These are phyloP conservation scores for Craterostigma plantagineum DNA, from an alignment of 257 asterid species.

Conservation along the genomic window DNA sequence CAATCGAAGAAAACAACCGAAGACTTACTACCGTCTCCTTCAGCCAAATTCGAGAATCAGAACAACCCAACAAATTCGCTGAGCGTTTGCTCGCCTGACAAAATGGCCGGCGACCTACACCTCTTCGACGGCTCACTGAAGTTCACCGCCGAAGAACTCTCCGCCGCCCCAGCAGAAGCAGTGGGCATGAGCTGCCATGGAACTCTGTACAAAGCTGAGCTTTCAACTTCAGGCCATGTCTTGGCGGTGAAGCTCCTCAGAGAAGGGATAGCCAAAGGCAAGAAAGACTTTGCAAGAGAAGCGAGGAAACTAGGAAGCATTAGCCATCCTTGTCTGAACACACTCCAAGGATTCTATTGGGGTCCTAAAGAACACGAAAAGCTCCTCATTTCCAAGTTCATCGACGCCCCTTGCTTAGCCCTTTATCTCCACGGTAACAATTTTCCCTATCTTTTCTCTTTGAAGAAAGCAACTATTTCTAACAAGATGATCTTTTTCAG, in stretches of 20 bases:
- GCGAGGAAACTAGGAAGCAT: conserved; percentile 66
- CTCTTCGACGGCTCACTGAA: conserved; percentile 44
- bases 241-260: conserved; percentile 69
- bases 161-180: conserved; percentile 76
- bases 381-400: conserved; percentile 47
- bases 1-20: background rate
- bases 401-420: conserved; percentile 50
- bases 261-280: conserved; percentile 63
- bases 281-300: conserved; percentile 65
- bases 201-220: conserved; percentile 54
- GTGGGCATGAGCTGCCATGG: conserved; percentile 85
- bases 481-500: too few relatives aligned
- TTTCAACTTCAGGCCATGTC: conserved; percentile 29
- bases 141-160: conserved; percentile 57
- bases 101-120: conserved; percentile 69
- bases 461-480: too few relatives aligned
- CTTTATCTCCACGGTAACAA: conserved; percentile 60
- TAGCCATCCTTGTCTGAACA: conserved; percentile 47
- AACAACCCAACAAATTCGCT: conserved; percentile 15
- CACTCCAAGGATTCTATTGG: conserved; percentile 74
- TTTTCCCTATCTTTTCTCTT: too few relatives aligned
- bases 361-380: conserved; percentile 85
- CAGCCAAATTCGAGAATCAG: background rate
- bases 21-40: background rate
- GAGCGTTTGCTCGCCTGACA: conserved; percentile 59